A percentile compares a stretch with the other conserved stretches of the same genome.
Conservation (phyloP, 1,284 basidiomycete genomes). For the Cutaneotrichosporon dermatis region DNA sequence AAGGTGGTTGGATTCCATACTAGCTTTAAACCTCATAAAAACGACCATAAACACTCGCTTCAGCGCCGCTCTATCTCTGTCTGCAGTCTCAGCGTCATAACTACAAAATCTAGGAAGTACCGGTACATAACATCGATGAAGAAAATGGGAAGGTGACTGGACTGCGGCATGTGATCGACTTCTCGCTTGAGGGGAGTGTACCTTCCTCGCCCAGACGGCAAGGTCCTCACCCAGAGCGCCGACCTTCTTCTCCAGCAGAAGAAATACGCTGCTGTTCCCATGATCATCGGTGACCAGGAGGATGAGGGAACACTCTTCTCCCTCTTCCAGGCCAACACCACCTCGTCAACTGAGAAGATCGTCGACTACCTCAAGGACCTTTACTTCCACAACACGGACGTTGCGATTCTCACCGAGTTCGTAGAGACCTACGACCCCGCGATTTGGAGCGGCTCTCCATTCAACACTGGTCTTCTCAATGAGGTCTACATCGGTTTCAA, state of each 20-base stretch:
- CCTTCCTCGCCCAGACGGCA: conserved; percentile 56
- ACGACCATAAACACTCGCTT: no score
- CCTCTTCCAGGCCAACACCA: conserved; percentile 28
- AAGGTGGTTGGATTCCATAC: no score
- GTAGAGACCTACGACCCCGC: conserved; percentile 28
- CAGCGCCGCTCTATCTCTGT: no score
- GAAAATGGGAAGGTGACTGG: no score
- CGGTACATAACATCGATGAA: no score
- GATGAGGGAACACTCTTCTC: conserved; percentile 20
- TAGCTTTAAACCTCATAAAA: no score
- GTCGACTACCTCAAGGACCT: conserved; percentile 22
- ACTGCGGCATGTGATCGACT: no score
- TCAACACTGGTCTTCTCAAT: conserved; percentile 16
- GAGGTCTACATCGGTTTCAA: conserved; percentile 21
- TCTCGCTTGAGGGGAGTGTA: no score
- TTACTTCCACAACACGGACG: conserved; percentile 22
- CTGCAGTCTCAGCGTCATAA: no score
- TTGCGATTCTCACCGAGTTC: conserved; percentile 19
- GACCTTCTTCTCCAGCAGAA: conserved; percentile 7
- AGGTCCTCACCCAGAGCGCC: conserved; percentile 53
- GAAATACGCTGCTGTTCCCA: conserved; percentile 16
- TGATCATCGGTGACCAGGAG: conserved; percentile 27
- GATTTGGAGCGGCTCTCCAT: conserved; percentile 21
- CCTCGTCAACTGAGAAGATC: conserved; percentile 17
- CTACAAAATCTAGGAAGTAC: no score